phyloP scores from a whole-genome alignment of 371 early-diverging fungal genomes.

The Phascolomyces articulosus region DNA sequence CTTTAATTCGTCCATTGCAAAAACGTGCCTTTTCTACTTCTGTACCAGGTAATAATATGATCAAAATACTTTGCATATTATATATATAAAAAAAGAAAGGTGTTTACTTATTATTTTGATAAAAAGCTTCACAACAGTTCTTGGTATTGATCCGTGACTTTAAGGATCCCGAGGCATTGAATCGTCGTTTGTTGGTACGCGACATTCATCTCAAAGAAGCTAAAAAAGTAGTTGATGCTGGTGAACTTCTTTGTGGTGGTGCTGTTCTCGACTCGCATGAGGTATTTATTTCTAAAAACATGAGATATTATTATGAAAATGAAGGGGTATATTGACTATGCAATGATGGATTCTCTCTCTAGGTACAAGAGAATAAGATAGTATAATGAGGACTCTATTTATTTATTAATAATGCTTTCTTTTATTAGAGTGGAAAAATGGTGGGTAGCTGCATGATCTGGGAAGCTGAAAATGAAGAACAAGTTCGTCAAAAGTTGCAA shows the following conservation, averaged over 20 bases:
- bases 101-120: not conserved
- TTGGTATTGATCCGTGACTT: slow-evolving; percentile 56
- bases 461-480: slow-evolving; percentile 46
- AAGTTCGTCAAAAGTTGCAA: slow-evolving; percentile 39
- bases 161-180: slow-evolving; percentile 46
- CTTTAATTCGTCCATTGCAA: slow-evolving; percentile 9
- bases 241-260: slow-evolving; percentile 49
- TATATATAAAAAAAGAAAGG: not conserved
- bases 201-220: slow-evolving; percentile 48
- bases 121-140: slow-evolving; percentile 41
- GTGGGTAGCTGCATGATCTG: slow-evolving; percentile 55
- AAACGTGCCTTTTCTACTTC: slow-evolving; percentile 3
- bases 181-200: slow-evolving; percentile 52
- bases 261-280: slow-evolving; percentile 53
- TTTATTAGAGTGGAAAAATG: slow-evolving; percentile 48
- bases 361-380: too few relatives aligned
- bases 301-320: not conserved
- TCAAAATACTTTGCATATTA: not conserved
- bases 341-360: too few relatives aligned
- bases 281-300: slow-evolving; percentile 10
- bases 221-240: slow-evolving; percentile 24
- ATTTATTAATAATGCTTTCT: not conserved
- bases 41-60: not conserved
- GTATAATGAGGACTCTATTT: too few relatives aligned
- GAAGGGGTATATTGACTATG: not conserved